Percentiles rank a stretch among this genome's conserved stretches.
Evolutionary conservation across 2,329 filamentous ascomycete genomes (phyloP).

Genomic region (Aspergillus pseudoglaucus): DNA sequence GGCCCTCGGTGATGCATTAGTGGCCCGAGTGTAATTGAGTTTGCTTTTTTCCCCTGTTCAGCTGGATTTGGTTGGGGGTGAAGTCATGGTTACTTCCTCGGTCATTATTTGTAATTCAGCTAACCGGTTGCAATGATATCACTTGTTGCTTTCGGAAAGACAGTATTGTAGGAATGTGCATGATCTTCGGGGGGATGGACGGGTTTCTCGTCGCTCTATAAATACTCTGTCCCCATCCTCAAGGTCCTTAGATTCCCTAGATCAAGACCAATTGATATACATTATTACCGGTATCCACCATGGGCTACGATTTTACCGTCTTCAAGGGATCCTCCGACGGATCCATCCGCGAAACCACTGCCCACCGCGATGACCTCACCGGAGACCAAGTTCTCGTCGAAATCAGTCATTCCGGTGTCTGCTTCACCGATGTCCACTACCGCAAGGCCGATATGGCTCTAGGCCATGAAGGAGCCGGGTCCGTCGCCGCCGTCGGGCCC

Average conservation of each 20-base stretch:
- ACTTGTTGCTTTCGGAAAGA: not conserved
- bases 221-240: not conserved
- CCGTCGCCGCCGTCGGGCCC: slow-evolving; percentile 26
- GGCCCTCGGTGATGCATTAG: slow-evolving; percentile 2
- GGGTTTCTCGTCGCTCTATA: not conserved
- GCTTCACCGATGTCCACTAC: slow-evolving; percentile 52
- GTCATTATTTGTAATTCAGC: not conserved
- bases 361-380: slow-evolving; percentile 32
- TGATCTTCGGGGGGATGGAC: not conserved
- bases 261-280: too few relatives aligned
- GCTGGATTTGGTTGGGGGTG: not conserved
- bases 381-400: slow-evolving; percentile 51
- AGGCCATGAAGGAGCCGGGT: slow-evolving; percentile 35
- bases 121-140: not conserved
- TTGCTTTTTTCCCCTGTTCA: too few relatives aligned
- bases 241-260: not conserved
- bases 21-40: not conserved
- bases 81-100: not conserved
- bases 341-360: slow-evolving; percentile 46
- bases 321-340: slow-evolving; percentile 58
- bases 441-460: slow-evolving; percentile 25
- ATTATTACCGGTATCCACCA: slow-evolving; percentile 2
- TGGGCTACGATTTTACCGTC: slow-evolving; percentile 49
- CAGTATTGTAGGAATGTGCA: not conserved
- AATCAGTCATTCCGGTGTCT: slow-evolving; percentile 61